A percentile compares a stretch with the other conserved stretches of the same genome.
These are phyloP conservation scores for Epichloe baconii DNA, from an alignment of 2,329 filamentous ascomycete genomes.

Conservation along the genomic window DNA sequence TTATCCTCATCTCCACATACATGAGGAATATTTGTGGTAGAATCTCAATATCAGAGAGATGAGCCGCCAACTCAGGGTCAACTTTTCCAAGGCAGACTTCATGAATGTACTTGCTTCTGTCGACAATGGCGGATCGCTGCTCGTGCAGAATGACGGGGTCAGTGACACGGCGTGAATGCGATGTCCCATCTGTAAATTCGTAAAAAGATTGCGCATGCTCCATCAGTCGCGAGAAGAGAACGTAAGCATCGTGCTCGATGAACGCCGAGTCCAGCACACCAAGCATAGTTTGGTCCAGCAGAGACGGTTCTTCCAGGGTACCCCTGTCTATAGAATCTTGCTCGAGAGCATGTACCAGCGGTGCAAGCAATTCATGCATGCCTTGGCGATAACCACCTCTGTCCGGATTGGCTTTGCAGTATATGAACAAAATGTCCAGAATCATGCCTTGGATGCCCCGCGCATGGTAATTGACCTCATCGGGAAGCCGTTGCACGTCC, in stretches of 20 bases:
- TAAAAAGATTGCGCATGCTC: conserved; percentile 77
- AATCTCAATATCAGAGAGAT: conserved; percentile 74
- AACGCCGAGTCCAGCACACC: conserved; percentile 58
- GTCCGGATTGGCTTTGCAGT: conserved; percentile 80
- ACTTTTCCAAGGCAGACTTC: conserved; percentile 63
- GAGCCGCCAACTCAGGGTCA: conserved; percentile 71
- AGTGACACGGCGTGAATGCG: conserved; percentile 7
- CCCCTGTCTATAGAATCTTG: conserved; percentile 58
- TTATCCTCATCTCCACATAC: conserved; percentile 31
- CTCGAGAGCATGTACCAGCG: conserved; percentile 73
- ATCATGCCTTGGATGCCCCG: conserved; percentile 67
- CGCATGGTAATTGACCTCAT: conserved; percentile 80
- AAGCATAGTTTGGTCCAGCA: conserved; percentile 40
- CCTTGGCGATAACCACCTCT: conserved; percentile 89
- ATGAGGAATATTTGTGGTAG: conserved; percentile 95
- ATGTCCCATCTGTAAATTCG: conserved; percentile 37
- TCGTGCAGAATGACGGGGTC: conserved; percentile 13
- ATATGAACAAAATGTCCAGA: conserved; percentile 83
- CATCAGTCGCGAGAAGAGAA: conserved; percentile 79
- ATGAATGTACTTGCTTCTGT: conserved; percentile 77
- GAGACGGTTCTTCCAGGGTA: conserved; percentile 18
- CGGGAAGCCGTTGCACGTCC: conserved; percentile 87
- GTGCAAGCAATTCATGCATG: conserved; percentile 93
- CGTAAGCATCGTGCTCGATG: conserved; percentile 84
- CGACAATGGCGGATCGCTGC: conserved; percentile 53